Evolutionary conservation across 2,329 filamentous ascomycete genomes (phyloP).

Genomic region (Dothideomycetidae sp.): DNA sequence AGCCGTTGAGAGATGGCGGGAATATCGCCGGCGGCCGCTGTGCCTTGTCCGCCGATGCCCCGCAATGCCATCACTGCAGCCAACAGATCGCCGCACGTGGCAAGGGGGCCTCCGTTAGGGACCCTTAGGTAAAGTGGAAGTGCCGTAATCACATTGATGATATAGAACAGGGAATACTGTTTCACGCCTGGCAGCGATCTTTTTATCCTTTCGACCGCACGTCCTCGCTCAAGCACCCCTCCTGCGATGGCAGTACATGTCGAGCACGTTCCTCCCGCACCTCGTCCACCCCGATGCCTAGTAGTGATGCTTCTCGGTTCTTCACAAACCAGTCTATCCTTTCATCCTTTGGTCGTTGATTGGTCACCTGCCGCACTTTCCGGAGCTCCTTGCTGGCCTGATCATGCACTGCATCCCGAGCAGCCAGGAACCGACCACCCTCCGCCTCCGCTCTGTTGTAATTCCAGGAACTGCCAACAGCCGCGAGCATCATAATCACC

Average conservation of each 20-base stretch:
- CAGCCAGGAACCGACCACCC: slow-evolving; percentile 48
- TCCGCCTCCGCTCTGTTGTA: slow-evolving; percentile 52
- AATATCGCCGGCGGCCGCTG: not conserved
- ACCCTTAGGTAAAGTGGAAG: no score
- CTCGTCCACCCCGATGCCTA: slow-evolving; percentile 27
- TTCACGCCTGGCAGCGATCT: no score
- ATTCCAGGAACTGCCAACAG: slow-evolving; percentile 59
- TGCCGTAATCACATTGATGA: no score
- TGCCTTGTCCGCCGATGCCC: not conserved
- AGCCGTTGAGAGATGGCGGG: not conserved
- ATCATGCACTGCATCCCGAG: slow-evolving; percentile 52
- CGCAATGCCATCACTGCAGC: no score
- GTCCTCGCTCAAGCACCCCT: slow-evolving; percentile 31
- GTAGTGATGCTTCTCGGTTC: slow-evolving; percentile 47
- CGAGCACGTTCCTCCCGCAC: slow-evolving; percentile 32
- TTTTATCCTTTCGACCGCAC: no score
- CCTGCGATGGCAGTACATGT: slow-evolving; percentile 31
- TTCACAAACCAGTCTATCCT: slow-evolving; percentile 66
- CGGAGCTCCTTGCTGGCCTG: slow-evolving; percentile 50
- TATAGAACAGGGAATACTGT: no score
- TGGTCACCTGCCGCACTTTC: slow-evolving; percentile 37
- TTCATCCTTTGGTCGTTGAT: slow-evolving; percentile 32
- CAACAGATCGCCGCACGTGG: no score
- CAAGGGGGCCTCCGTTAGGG: no score
- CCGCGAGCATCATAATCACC: slow-evolving; percentile 54